Evolutionary conservation across 108 stramenopile species (phyloP).

Genomic region (Nitzschia putrida): DNA sequence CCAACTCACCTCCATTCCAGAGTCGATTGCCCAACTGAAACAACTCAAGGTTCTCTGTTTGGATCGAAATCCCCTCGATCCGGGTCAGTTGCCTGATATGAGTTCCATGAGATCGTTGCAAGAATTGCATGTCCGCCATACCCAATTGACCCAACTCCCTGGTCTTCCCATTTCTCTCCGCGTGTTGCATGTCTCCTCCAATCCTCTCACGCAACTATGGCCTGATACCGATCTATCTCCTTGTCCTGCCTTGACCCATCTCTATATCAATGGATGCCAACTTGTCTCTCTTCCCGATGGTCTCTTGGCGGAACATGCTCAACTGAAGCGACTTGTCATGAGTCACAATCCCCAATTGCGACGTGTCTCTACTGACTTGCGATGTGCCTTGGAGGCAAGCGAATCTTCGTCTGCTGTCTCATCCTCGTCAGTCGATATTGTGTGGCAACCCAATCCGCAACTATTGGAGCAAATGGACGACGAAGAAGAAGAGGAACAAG

Average conservation of each 20-base stretch:
- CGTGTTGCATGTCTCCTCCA: conserved; percentile 60
- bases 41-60: conserved; percentile 49
- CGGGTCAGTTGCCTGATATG: conserved; percentile 38
- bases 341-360: conserved; percentile 41
- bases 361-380: neutral
- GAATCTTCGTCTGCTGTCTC: neutral
- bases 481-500: neutral
- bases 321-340: conserved; percentile 46
- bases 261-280: conserved; percentile 59
- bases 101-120: conserved; percentile 32
- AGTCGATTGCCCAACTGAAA: neutral
- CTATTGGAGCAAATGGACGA: neutral
- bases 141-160: conserved; percentile 36
- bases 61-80: conserved; percentile 52
- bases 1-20: conserved; percentile 37
- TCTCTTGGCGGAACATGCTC: conserved; percentile 24
- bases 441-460: conserved; percentile 29
- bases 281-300: conserved; percentile 41
- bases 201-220: conserved; percentile 42
- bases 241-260: conserved; percentile 33
- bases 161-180: conserved; percentile 36
- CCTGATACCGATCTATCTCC: neutral
- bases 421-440: neutral
- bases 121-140: conserved; percentile 44
- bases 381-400: neutral